Evolutionary conservation across 2,329 filamentous ascomycete species (phyloP).

Genomic region (Cyanodermella asteris): DNA sequence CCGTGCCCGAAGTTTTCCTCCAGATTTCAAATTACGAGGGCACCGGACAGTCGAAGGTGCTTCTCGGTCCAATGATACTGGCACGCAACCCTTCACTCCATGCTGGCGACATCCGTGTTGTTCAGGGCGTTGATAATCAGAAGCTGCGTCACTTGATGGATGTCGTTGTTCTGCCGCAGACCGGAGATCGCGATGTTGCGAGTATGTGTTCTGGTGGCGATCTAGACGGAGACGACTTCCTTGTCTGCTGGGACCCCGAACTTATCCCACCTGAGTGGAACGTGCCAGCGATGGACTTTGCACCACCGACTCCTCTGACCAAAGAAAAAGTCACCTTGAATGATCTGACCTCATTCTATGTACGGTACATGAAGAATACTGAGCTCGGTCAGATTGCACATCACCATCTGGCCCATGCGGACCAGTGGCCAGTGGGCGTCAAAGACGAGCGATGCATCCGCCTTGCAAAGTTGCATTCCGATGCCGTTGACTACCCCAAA

Average conservation of each 20-base stretch:
- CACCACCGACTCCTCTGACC: constrained; percentile 31
- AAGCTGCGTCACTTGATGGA: constrained; percentile 57
- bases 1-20: constrained; percentile 70
- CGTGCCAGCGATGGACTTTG: constrained; percentile 56
- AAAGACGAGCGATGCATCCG: constrained; percentile 47
- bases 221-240: constrained; percentile 86
- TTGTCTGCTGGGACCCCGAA: constrained; percentile 71
- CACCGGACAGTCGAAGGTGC: constrained; percentile 36
- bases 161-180: constrained; percentile 70
- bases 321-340: constrained; percentile 42
- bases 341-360: constrained; percentile 69
- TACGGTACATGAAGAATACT: constrained; percentile 83
- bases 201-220: constrained; percentile 95
- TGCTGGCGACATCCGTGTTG: constrained; percentile 74
- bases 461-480: constrained; percentile 64
- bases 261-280: constrained; percentile 54
- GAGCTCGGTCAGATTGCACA: constrained; percentile 57
- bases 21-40: constrained; percentile 43
- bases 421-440: constrained; percentile 39
- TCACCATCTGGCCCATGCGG: constrained; percentile 60
- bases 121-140: constrained; percentile 57
- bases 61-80: constrained; percentile 60
- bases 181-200: constrained; percentile 61
- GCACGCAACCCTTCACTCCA: constrained; percentile 88
- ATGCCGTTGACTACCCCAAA: constrained; percentile 87